Percentiles rank a stretch among this genome's conserved stretches.
Evolutionary conservation across 1,284 basidiomycete genomes (phyloP).

Genomic region (Trametes polyzona): DNA sequence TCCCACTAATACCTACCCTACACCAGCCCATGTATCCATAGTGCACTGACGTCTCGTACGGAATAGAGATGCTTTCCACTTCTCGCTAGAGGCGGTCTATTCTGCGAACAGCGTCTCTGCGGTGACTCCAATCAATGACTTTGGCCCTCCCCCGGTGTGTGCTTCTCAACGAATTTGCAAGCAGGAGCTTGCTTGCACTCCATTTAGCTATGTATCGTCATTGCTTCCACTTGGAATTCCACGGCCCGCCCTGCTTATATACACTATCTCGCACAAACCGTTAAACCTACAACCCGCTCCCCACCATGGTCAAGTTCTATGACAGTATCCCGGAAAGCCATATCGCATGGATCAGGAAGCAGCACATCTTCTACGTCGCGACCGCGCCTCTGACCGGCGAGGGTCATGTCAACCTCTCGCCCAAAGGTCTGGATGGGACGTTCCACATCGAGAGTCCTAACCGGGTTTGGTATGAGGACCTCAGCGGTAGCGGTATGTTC

Average conservation of each 20-base stretch:
- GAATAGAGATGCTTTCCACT: slow-evolving; percentile 18
- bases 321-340: slow-evolving; percentile 50
- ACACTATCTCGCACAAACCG: too few species aligned
- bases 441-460: slow-evolving; percentile 51
- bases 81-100: too few species aligned
- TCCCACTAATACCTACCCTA: slow-evolving; percentile 21
- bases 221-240: too few species aligned
- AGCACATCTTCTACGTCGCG: slow-evolving; percentile 61
- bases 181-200: too few species aligned
- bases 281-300: neutral
- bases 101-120: too few species aligned
- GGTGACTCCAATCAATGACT: too few species aligned
- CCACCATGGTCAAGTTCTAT: slow-evolving; percentile 51
- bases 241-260: too few species aligned
- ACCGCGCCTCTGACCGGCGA: slow-evolving; percentile 52
- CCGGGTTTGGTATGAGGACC: slow-evolving; percentile 60
- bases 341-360: slow-evolving; percentile 52
- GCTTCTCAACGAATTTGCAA: too few species aligned
- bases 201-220: too few species aligned
- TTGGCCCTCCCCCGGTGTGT: too few species aligned
- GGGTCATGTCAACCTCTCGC: slow-evolving; percentile 61
- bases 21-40: slow-evolving; percentile 24
- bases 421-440: slow-evolving; percentile 52
- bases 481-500: slow-evolving; percentile 54
- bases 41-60: slow-evolving; percentile 6